Evolutionary conservation across 2,329 filamentous ascomycete genomes (phyloP).

Genomic region (Cladophialophora yegresii): DNA sequence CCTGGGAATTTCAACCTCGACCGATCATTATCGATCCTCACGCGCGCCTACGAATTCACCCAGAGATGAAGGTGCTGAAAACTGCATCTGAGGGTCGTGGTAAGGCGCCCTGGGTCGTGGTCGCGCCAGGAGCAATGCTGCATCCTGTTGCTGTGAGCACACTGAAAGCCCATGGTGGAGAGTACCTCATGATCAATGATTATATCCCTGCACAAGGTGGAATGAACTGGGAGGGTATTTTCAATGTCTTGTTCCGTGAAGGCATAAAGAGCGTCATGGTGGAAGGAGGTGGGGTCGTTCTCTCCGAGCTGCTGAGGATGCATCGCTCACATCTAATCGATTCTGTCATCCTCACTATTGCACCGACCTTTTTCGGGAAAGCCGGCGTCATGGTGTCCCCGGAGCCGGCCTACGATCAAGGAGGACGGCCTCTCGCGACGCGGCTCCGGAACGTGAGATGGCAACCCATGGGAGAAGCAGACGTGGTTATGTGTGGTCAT

Average conservation of each 20-base stretch:
- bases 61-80: slow-evolving; percentile 65
- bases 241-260: slow-evolving; percentile 59
- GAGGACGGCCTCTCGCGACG: slow-evolving; percentile 62
- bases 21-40: slow-evolving; percentile 81
- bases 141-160: slow-evolving; percentile 50
- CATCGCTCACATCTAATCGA: slow-evolving; percentile 65
- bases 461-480: slow-evolving; percentile 72
- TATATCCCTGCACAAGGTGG: slow-evolving; percentile 33
- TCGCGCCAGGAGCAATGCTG: slow-evolving; percentile 51
- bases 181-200: slow-evolving; percentile 46
- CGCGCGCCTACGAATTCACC: slow-evolving; percentile 68
- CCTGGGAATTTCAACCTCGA: slow-evolving; percentile 64
- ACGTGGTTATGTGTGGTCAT: slow-evolving; percentile 77
- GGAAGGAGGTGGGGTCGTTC: slow-evolving; percentile 80
- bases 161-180: slow-evolving; percentile 51
- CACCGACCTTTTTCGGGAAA: slow-evolving; percentile 83
- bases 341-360: slow-evolving; percentile 83
- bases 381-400: slow-evolving; percentile 81
- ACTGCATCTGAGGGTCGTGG: slow-evolving; percentile 67
- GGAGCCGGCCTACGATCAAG: slow-evolving; percentile 50
- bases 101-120: slow-evolving; percentile 72
- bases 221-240: slow-evolving; percentile 63
- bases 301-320: slow-evolving; percentile 74
- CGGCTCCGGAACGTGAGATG: slow-evolving; percentile 66
- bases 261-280: slow-evolving; percentile 82